A percentile compares a stretch with the other conserved stretches of the same genome.
Evolutionary conservation across 2,329 filamentous ascomycete species (phyloP).

Genomic region (Didymella exigua): DNA sequence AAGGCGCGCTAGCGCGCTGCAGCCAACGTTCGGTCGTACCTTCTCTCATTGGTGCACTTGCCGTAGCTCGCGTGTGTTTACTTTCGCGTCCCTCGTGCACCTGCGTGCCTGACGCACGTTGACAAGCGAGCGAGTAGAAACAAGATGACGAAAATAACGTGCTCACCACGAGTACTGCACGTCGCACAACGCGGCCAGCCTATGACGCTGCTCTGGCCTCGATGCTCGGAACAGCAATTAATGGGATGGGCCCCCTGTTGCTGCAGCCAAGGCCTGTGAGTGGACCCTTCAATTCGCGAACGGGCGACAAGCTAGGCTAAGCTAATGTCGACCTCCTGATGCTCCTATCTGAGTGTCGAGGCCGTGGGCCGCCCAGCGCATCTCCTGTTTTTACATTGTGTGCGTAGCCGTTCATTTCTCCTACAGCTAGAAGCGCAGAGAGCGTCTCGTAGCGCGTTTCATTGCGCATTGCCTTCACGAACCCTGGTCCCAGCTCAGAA

Average conservation of each 20-base stretch:
- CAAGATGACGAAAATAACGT: slow-evolving; percentile 2
- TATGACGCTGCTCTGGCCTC: slow-evolving; percentile 6
- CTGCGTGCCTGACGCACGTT: slow-evolving; percentile 1
- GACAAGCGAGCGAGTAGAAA: slow-evolving; percentile 2
- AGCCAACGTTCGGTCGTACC: slow-evolving; percentile 8
- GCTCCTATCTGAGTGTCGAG: slow-evolving; percentile 17
- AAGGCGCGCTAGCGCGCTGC: slow-evolving; percentile 11
- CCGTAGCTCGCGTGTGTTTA: slow-evolving; percentile 9
- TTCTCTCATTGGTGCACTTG: slow-evolving; percentile 8
- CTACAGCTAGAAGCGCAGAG: slow-evolving; percentile 5
- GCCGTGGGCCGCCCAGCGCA: slow-evolving; percentile 15
- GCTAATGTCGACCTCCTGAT: slow-evolving; percentile 21
- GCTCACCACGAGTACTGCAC: slow-evolving; percentile 11
- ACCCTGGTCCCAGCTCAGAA: slow-evolving; percentile 9
- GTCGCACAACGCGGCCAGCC: slow-evolving; percentile 11
- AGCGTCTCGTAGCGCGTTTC: slow-evolving; percentile 17
- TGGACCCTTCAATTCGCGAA: slow-evolving; percentile 20
- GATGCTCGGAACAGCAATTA: slow-evolving; percentile 20
- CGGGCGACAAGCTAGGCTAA: slow-evolving; percentile 19
- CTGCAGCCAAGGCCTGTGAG: slow-evolving; percentile 15
- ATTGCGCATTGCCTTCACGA: slow-evolving; percentile 14
- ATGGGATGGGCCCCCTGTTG: slow-evolving; percentile 13
- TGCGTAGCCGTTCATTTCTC: slow-evolving; percentile 6
- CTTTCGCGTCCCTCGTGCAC: slow-evolving; percentile 8
- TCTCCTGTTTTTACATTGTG: slow-evolving; percentile 11